Evolutionary conservation across 2,329 filamentous ascomycete species (phyloP).

Genomic region (Verticillium dahliae): DNA sequence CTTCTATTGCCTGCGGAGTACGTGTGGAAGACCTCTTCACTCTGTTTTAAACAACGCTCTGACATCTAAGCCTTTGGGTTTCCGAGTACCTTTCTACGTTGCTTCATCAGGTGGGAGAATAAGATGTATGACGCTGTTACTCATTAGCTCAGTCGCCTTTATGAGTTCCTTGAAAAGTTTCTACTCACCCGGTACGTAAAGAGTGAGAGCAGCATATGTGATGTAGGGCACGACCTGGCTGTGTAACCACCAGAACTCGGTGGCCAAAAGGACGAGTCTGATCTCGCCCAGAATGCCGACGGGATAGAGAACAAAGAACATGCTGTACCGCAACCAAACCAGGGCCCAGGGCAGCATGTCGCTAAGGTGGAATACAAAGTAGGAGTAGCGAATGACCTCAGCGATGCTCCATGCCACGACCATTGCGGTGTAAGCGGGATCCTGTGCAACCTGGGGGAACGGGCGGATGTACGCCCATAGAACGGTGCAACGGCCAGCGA

Average conservation of each 20-base stretch:
- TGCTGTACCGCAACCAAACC: constrained; percentile 83
- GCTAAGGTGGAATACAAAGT: constrained; percentile 71
- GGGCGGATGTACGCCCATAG: constrained; percentile 77
- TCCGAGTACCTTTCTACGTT: constrained; percentile 72
- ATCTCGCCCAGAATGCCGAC: constrained; percentile 86
- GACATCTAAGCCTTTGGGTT: constrained; percentile 40
- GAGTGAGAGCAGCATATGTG: constrained; percentile 57
- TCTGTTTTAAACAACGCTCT: too few species aligned
- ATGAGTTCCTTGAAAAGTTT: background rate
- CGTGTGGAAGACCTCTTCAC: too few species aligned
- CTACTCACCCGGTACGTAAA: constrained; percentile 73
- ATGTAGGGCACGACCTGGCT: constrained; percentile 46
- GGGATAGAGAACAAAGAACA: constrained; percentile 89
- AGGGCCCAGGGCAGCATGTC: constrained; percentile 57
- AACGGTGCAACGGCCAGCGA: constrained; percentile 77
- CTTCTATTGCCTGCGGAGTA: too few species aligned
- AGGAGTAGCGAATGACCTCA: constrained; percentile 87
- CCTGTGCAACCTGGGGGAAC: constrained; percentile 60
- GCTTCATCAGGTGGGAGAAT: constrained; percentile 90
- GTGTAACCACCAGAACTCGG: constrained; percentile 47
- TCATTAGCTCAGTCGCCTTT: background rate
- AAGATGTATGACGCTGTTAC: constrained; percentile 64
- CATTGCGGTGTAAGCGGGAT: constrained; percentile 65
- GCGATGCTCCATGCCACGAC: constrained; percentile 82
- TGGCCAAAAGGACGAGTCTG: constrained; percentile 66